Conservation (phyloP, 495 filamentous ascomycete species). For the Penicillium verhagenii region DNA sequence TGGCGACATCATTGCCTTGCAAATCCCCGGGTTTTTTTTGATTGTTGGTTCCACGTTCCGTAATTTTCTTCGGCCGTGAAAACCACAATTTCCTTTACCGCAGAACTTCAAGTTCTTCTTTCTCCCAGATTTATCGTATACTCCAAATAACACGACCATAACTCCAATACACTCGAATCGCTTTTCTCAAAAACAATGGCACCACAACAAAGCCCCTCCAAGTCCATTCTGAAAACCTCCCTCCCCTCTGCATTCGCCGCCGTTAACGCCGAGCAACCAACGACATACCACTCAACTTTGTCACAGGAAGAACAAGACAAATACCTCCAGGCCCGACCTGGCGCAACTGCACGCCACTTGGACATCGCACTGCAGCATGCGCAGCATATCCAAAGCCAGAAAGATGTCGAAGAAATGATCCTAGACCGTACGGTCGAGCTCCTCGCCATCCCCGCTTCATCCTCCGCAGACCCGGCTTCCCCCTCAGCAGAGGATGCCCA, state of each 20-base stretch:
- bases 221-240: slow-evolving; percentile 58
- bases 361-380: slow-evolving; percentile 77
- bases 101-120: too few species aligned
- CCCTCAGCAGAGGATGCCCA: slow-evolving; percentile 57
- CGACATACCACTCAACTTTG: slow-evolving; percentile 22
- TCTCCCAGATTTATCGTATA: background rate
- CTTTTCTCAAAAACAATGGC: background rate
- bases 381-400: slow-evolving; percentile 71
- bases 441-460: slow-evolving; percentile 53
- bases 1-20: slow-evolving; percentile 10
- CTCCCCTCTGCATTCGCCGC: slow-evolving; percentile 37
- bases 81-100: background rate
- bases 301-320: slow-evolving; percentile 36
- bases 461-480: slow-evolving; percentile 53
- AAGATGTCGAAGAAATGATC: slow-evolving; percentile 68
- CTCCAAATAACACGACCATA: background rate
- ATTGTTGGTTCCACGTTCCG: slow-evolving; percentile 7
- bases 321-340: slow-evolving; percentile 34
- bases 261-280: slow-evolving; percentile 31
- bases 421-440: slow-evolving; percentile 68
- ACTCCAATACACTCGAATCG: background rate
- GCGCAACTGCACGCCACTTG: slow-evolving; percentile 51
- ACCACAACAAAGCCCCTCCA: slow-evolving; percentile 29
- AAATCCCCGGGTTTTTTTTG: slow-evolving; percentile 9
- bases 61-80: slow-evolving; percentile 7